Evolutionary conservation across 2,329 filamentous ascomycete species (phyloP), one percentile per base, ranked within the genome.

Genomic region (Claviceps cyperi): DNA sequence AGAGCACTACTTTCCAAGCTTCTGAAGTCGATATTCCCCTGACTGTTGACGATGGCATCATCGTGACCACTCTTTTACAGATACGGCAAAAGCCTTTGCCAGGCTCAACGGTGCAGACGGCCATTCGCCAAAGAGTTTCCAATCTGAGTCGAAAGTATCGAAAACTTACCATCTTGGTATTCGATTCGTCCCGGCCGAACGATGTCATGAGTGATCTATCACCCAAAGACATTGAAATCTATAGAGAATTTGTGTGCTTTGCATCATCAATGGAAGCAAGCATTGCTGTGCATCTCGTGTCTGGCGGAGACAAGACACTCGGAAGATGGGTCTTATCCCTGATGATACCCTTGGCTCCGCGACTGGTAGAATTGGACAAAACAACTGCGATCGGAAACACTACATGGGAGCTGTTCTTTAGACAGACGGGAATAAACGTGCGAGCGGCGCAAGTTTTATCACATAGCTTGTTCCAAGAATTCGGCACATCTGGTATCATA

Each of bases 21-120:
- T 66, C 69, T 5, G 84, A 88, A 61, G 83, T 86, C 2, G 89
- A 95, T 57, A 64, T 95, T 3, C 76, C 84, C 1, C 58, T 90
- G 5, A 86, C 86, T 0, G 80, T 86, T 0, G 72, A 70, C 0
- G 79, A 76, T 0, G 88, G 85, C 0, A 67, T 94, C 2, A 63
- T 94, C 1, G 60, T 85, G 19, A 86, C 86, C 1, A 85, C 78
- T 0, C 67, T 90, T 5, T 78, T 90, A 53, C 80, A 83, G 55
- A 72, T 84, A 24, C 83, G 81, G 43, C 90, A 95, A 58, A 77
- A 74, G 46, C 71, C 83, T 2, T 69, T 89, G 0, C 86, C 86
- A 0, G 63, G 64, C 1, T 62, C 62, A 5, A 69, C 63, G 8
- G 54, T 58, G 0, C 62, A 66, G 37, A 67, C 71, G 3, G 66